These are phyloP conservation scores for Mycena chlorophos DNA, from an alignment of 768 basidiomycete species.

Conservation along the genomic window DNA sequence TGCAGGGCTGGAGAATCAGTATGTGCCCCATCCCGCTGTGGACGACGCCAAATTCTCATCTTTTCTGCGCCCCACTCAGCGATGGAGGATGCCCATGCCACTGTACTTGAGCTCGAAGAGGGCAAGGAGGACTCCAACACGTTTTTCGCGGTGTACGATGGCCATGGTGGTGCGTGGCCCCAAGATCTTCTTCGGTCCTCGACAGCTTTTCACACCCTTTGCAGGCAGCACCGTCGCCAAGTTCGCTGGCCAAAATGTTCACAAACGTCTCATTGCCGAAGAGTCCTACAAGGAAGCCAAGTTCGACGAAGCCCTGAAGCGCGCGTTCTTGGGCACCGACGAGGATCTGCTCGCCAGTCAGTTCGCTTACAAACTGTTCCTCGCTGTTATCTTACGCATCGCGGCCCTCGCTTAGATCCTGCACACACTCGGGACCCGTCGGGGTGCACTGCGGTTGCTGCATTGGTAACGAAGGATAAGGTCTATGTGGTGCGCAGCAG, in stretches of 20 bases:
- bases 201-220: constrained; percentile 14
- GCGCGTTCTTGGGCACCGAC: constrained; percentile 90
- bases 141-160: constrained; percentile 98
- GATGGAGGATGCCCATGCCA: constrained; percentile 96
- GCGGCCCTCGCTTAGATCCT: constrained; percentile 56
- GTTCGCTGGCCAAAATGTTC: constrained; percentile 83
- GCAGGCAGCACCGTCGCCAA: constrained; percentile 81
- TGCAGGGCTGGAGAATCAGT: constrained; percentile 99
- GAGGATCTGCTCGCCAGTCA: constrained; percentile 87
- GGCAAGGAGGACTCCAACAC: constrained; percentile 52
- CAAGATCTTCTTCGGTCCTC: constrained; percentile 3
- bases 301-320: constrained; percentile 79
- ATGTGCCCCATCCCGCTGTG: constrained; percentile 41
- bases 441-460: constrained; percentile 93
- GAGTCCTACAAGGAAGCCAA: constrained; percentile 68
- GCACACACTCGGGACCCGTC: constrained; percentile 88
- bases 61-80: constrained; percentile 45
- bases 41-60: constrained; percentile 10
- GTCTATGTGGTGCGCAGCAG: constrained; percentile 70
- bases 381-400: constrained; percentile 16
- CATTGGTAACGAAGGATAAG: constrained; percentile 78
- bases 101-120: constrained; percentile 68
- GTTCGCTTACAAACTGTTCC: constrained; percentile 25
- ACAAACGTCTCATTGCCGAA: constrained; percentile 72
- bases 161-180: constrained; percentile 85